These are phyloP conservation scores for Fusarium mangiferae DNA, from an alignment of 2,329 filamentous ascomycete genomes.

Conservation along the genomic window DNA sequence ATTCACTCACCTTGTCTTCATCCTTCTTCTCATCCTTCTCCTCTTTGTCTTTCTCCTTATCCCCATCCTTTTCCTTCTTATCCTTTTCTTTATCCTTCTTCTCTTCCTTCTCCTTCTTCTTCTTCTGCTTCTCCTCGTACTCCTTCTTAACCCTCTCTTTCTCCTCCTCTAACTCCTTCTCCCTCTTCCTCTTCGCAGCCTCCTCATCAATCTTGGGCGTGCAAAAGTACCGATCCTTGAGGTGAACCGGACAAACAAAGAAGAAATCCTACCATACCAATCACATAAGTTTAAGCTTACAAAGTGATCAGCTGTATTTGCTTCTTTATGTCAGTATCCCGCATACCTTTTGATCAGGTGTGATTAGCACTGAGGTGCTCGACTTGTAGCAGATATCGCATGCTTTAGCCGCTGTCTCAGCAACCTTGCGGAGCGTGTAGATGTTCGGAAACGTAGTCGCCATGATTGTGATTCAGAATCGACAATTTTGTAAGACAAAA, in stretches of 20 bases:
- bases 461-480: conserved; percentile 48
- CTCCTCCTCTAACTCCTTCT: conserved; percentile 73
- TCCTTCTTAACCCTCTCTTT: conserved; percentile 76
- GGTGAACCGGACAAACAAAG: conserved; percentile 85
- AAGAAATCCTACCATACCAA: conserved; percentile 75
- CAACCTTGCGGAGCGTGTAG: conserved; percentile 87
- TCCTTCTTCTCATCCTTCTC: conserved; percentile 42
- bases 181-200: conserved; percentile 67
- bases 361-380: conserved; percentile 86
- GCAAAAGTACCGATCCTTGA: conserved; percentile 86
- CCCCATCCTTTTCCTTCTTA: conserved; percentile 54
- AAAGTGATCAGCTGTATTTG: conserved; percentile 10
- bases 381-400: conserved; percentile 95
- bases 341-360: conserved; percentile 84
- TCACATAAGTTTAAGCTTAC: conserved; percentile 18
- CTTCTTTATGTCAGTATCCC: background rate
- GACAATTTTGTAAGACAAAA: background rate
- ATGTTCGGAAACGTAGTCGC: conserved; percentile 73
- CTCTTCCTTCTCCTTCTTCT: conserved; percentile 72
- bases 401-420: conserved; percentile 81
- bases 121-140: conserved; percentile 77
- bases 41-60: conserved; percentile 51
- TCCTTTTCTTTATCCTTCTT: conserved; percentile 59
- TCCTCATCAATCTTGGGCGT: conserved; percentile 77
- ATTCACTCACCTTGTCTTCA: conserved; percentile 25